A percentile compares a stretch with the other conserved stretches of the same genome.
These are phyloP conservation scores for Sclerotinia trifoliorum DNA, from an alignment of 2,329 filamentous ascomycete genomes.

Conservation along the genomic window DNA sequence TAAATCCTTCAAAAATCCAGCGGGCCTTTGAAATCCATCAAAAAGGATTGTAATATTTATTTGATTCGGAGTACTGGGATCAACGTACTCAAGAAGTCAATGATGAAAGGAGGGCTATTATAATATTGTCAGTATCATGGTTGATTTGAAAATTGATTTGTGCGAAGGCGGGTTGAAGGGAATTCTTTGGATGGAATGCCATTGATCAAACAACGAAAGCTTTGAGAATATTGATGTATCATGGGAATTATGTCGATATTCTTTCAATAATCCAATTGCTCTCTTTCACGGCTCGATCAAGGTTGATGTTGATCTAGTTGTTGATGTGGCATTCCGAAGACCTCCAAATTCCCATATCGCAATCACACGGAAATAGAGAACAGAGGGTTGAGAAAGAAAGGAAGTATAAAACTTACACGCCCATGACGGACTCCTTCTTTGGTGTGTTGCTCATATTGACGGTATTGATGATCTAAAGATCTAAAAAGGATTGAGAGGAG, in stretches of 20 bases:
- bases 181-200: slow-evolving; percentile 30
- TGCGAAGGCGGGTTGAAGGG: slow-evolving; percentile 16
- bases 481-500: slow-evolving; percentile 59
- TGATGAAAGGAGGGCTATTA: slow-evolving; percentile 76
- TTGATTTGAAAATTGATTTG: slow-evolving; percentile 23
- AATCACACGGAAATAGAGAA: slow-evolving; percentile 21
- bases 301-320: not conserved
- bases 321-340: slow-evolving; percentile 1
- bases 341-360: slow-evolving; percentile 28
- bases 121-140: slow-evolving; percentile 32
- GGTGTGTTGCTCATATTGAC: slow-evolving; percentile 48
- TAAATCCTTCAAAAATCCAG: slow-evolving; percentile 16
- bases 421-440: slow-evolving; percentile 59
- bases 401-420: slow-evolving; percentile 57
- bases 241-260: not conserved
- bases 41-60: slow-evolving; percentile 24
- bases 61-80: slow-evolving; percentile 26
- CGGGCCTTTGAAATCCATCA: slow-evolving; percentile 23
- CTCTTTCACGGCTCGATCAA: not conserved
- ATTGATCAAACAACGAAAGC: slow-evolving; percentile 32
- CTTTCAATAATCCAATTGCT: not conserved
- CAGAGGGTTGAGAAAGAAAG: not conserved
- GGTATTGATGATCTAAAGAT: slow-evolving; percentile 43
- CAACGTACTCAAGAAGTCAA: slow-evolving; percentile 97
- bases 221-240: slow-evolving; percentile 15